These are phyloP conservation scores for Phylloboletellus chloephorus DNA, from an alignment of 1,284 basidiomycete genomes.

Conservation along the genomic window DNA sequence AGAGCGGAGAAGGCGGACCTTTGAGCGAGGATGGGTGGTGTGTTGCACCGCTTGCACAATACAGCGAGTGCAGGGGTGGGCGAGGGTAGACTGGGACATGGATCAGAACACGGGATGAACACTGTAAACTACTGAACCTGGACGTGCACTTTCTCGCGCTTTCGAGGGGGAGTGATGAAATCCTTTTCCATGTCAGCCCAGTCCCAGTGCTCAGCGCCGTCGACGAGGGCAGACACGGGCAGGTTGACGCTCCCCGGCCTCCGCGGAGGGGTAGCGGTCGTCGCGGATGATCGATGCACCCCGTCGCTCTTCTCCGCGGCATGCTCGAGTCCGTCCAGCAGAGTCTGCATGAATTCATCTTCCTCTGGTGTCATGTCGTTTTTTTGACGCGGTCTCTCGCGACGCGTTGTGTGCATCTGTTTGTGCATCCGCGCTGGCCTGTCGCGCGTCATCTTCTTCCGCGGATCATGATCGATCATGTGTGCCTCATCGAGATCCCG, in stretches of 20 bases:
- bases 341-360: slow-evolving; percentile 41
- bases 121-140: slow-evolving; percentile 14
- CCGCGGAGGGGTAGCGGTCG: no score
- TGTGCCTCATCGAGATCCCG: no score
- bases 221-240: slow-evolving; percentile 34
- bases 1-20: slow-evolving; percentile 6
- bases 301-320: no score
- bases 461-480: no score
- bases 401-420: slow-evolving; percentile 26
- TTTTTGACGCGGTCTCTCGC: slow-evolving; percentile 3
- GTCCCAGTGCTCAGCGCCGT: slow-evolving; percentile 46
- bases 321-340: slow-evolving; percentile 44
- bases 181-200: slow-evolving; percentile 47
- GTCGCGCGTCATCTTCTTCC: no score
- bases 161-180: slow-evolving; percentile 34
- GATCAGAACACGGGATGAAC: neutral
- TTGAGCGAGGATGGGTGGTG: slow-evolving; percentile 19
- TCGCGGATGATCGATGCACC: no score
- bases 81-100: slow-evolving; percentile 14
- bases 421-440: no score
- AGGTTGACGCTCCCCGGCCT: slow-evolving; percentile 20
- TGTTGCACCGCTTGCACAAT: slow-evolving; percentile 41
- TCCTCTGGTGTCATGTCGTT: slow-evolving; percentile 32
- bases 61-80: slow-evolving; percentile 44
- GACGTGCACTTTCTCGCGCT: slow-evolving; percentile 17